Evolutionary conservation across 2,329 filamentous ascomycete genomes (phyloP), one percentile per base, ranked within the genome.

Genomic region (Aphanocladium album): DNA sequence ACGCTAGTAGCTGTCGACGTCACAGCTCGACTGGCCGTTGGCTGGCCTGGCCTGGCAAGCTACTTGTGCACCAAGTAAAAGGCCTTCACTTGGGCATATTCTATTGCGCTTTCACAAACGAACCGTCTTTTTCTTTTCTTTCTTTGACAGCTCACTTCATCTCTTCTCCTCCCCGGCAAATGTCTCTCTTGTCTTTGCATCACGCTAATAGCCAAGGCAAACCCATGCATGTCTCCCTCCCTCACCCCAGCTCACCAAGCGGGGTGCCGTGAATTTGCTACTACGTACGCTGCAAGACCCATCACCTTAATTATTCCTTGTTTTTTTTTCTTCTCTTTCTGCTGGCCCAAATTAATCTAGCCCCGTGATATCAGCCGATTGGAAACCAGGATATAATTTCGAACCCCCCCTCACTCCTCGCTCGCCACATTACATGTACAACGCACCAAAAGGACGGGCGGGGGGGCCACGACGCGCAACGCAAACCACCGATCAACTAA

Each of bases 361-460:
- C n/a, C n/a, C n/a, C n/a, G n/a, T n/a, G n/a, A n/a, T n/a, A n/a
- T n/a, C n/a, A n/a, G n/a, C n/a, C n/a, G n/a, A n/a, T n/a, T n/a
- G n/a, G n/a, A n/a, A n/a, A n/a, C n/a, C n/a, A n/a, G n/a, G n/a
- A n/a, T n/a, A n/a, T n/a, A n/a, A n/a, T n/a, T n/a, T n/a, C n/a
- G n/a, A n/a, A n/a, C n/a, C n/a, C n/a, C n/a, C n/a, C n/a, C n/a
- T n/a, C n/a, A n/a, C n/a, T n/a, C n/a, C n/a, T n/a, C n/a, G n/a
- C n/a, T 45, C 53, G 27, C 53, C 25, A 41, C 54, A 49, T 12
- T 39, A 19, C 54, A 37, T 39, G 54, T 57, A 57, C 45, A 47
- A 39, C 43, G 30, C 45, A 57, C 43, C 45, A 23, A 11, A 16
- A 30, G 23, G 23, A n/a, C n/a, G 39, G 35, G 23, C 12, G 45